Conservation (phyloP, 208 protist species). For the Trypanosoma caninum region DNA sequence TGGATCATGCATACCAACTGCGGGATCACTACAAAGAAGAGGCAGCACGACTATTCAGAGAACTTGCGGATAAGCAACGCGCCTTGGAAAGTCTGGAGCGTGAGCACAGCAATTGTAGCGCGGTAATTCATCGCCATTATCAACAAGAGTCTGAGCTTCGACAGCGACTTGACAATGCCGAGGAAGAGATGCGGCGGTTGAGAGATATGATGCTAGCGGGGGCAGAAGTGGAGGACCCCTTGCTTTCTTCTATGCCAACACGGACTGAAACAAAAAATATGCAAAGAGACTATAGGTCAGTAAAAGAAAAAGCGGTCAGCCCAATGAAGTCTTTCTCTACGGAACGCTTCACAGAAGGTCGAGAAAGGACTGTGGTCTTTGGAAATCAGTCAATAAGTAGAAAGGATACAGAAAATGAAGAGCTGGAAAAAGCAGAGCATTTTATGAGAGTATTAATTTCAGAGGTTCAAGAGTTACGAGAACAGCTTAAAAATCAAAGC, state of each 20-base stretch:
- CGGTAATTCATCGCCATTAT: slow-evolving; percentile 22
- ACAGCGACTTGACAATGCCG: slow-evolving; percentile 23
- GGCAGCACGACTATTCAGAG: slow-evolving; percentile 45
- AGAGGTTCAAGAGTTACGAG: slow-evolving; percentile 14
- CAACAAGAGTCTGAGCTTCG: slow-evolving; percentile 24
- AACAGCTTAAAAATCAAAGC: slow-evolving; percentile 13
- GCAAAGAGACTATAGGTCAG: slow-evolving; percentile 6
- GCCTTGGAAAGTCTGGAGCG: slow-evolving; percentile 28
- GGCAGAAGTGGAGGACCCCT: not conserved
- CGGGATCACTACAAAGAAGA: slow-evolving; percentile 61
- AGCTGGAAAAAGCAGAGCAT: not conserved
- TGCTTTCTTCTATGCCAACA: not conserved
- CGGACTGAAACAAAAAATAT: slow-evolving; percentile 10
- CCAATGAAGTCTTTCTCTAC: slow-evolving; percentile 10
- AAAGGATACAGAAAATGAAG: not conserved
- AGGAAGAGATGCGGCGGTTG: slow-evolving; percentile 18
- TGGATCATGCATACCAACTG: slow-evolving; percentile 43
- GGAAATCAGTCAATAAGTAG: not conserved
- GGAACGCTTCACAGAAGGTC: not conserved
- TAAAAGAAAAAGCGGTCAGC: slow-evolving; percentile 7
- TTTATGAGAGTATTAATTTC: slow-evolving; percentile 2
- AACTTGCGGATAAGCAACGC: slow-evolving; percentile 42
- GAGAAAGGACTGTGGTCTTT: not conserved
- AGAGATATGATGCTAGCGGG: slow-evolving; percentile 1
- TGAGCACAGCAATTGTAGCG: slow-evolving; percentile 27